Conservation (phyloP, 1,284 basidiomycete genomes). For the Ganoderma lucidum region DNA sequence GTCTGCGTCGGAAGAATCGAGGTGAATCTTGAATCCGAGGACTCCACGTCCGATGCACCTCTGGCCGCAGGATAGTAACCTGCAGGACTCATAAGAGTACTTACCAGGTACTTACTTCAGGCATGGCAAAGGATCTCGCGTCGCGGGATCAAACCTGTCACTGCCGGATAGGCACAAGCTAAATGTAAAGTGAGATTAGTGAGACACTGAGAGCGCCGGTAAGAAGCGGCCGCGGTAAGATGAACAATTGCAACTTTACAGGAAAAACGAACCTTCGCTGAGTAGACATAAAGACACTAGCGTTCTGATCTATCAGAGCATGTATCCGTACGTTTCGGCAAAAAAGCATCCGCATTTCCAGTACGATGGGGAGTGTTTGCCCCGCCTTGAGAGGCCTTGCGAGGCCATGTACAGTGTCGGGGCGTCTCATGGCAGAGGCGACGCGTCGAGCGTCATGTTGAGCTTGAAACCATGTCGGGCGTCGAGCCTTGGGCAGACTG, state of each 20-base stretch:
- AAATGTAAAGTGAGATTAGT: not conserved
- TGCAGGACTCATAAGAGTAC: not conserved
- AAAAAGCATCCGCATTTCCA: not conserved
- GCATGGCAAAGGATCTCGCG: not conserved
- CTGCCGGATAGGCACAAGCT: not conserved
- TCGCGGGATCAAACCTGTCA: not conserved
- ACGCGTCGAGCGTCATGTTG: not conserved
- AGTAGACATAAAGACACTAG: not conserved
- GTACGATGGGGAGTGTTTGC: not conserved
- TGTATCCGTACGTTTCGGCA: not conserved
- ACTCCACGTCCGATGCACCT: no score
- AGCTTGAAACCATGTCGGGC: not conserved
- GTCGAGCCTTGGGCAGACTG: not conserved
- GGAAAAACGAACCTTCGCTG: not conserved
- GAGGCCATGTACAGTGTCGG: not conserved
- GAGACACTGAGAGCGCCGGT: not conserved
- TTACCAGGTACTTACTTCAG: not conserved
- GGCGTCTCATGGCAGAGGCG: not conserved
- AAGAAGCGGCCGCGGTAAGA: not conserved
- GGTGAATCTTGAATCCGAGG: conserved; percentile 25
- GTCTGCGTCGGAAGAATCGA: conserved; percentile 12
- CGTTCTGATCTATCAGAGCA: not conserved
- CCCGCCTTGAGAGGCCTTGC: not conserved
- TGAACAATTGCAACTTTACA: not conserved
- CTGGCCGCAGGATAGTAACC: no score